Evolutionary conservation across 148 eudicot species (phyloP).

Genomic region (Dianthus caryophyllus): DNA sequence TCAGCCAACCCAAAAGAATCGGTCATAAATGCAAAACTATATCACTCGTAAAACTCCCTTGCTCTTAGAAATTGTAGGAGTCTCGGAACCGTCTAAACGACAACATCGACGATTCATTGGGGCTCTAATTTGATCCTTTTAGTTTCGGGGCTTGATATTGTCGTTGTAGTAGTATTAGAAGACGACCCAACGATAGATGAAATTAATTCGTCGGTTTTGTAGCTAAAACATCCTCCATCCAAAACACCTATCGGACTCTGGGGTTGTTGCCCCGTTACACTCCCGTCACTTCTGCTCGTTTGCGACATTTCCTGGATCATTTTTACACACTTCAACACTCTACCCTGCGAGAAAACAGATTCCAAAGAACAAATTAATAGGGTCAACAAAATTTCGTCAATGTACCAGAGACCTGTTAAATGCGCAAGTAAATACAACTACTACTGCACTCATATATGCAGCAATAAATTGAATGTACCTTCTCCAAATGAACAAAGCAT

Average conservation of each 20-base stretch:
- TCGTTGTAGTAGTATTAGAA: conserved; percentile 29
- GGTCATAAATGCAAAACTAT: not conserved
- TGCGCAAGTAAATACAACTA: conserved; percentile 9
- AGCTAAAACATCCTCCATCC: conserved; percentile 60
- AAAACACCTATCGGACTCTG: conserved; percentile 68
- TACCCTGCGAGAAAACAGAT: conserved; percentile 30
- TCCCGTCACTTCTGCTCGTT: conserved; percentile 16
- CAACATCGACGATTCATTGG: not conserved
- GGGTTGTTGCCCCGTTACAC: conserved; percentile 31
- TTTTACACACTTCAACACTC: conserved; percentile 48
- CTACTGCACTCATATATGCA: not conserved
- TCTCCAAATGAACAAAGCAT: conserved; percentile 37
- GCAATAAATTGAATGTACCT: conserved; percentile 32
- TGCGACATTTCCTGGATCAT: conserved; percentile 40
- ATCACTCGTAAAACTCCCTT: conserved; percentile 28
- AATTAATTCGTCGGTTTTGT: conserved; percentile 38
- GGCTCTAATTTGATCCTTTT: conserved; percentile 44
- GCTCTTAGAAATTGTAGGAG: conserved; percentile 6
- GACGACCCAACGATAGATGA: conserved; percentile 23
- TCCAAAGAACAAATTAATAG: not conserved
- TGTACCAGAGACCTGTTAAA: conserved; percentile 8
- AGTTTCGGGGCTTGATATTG: conserved; percentile 21
- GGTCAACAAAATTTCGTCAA: conserved; percentile 6
- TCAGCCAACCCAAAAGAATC: conserved; percentile 27
- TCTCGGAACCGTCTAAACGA: conserved; percentile 39